Evolutionary conservation across 2,329 filamentous ascomycete genomes (phyloP).

Genomic region (Cladosporium sp.): DNA sequence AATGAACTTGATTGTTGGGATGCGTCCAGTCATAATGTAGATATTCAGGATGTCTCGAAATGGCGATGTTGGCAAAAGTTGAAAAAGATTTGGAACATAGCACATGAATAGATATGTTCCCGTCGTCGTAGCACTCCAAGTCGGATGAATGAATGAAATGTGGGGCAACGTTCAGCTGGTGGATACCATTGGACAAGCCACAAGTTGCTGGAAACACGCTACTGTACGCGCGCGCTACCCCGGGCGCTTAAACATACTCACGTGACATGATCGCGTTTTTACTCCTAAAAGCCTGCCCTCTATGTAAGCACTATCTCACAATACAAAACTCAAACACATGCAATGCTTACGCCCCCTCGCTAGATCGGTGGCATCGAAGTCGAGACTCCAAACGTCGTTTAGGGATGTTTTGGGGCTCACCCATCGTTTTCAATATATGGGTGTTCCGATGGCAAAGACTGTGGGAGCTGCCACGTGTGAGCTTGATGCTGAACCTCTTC

Average conservation of each 20-base stretch:
- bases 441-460: not conserved
- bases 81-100: not conserved
- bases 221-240: not conserved
- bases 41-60: not conserved
- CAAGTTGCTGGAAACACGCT: not conserved
- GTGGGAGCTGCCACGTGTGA: not conserved
- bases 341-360: not conserved
- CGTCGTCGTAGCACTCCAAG: not conserved
- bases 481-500: conserved; percentile 21
- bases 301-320: not conserved
- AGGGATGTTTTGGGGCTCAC: not conserved
- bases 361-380: not conserved
- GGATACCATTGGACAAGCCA: not conserved
- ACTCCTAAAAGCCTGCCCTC: not conserved
- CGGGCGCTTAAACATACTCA: not conserved
- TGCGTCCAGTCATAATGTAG: not conserved
- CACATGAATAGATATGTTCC: not conserved
- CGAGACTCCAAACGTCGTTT: not conserved
- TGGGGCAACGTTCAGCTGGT: not conserved
- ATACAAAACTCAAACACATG: not conserved
- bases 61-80: not conserved
- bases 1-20: not conserved
- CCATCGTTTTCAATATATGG: not conserved
- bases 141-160: not conserved
- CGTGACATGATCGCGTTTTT: not conserved